Evolutionary conservation across 352 stramenopile genomes (phyloP).

Genomic region (Phytopythium helicoides): DNA sequence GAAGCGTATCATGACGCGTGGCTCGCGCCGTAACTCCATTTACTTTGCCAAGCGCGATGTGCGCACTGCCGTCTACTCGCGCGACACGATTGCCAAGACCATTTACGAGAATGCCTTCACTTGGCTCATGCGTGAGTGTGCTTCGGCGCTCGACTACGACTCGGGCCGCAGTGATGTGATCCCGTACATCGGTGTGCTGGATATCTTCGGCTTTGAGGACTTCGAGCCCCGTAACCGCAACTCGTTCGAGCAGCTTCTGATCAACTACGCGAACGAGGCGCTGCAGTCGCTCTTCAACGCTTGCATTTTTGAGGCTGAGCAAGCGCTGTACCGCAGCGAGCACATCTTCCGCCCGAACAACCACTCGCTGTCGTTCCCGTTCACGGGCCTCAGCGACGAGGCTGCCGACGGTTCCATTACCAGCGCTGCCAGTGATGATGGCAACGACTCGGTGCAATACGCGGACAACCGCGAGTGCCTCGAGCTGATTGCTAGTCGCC

Average conservation of each 20-base stretch:
- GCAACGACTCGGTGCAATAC: constrained; percentile 61
- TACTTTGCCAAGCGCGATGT: constrained; percentile 75
- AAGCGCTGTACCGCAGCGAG: constrained; percentile 80
- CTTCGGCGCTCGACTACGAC: constrained; percentile 75
- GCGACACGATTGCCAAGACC: constrained; percentile 88
- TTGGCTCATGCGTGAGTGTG: constrained; percentile 86
- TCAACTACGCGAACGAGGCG: constrained; percentile 93
- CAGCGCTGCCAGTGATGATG: constrained; percentile 13
- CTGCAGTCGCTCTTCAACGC: constrained; percentile 90
- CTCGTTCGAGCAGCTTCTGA: constrained; percentile 90
- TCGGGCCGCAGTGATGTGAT: constrained; percentile 76
- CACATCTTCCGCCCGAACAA: constrained; percentile 84
- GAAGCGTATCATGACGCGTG: constrained; percentile 79
- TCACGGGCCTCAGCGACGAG: constrained; percentile 20
- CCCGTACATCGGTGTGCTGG: constrained; percentile 90
- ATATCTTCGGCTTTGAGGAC: constrained; percentile 93
- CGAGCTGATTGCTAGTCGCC: constrained; percentile 78
- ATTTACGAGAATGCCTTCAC: constrained; percentile 90
- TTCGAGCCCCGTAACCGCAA: constrained; percentile 89
- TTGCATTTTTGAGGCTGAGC: constrained; percentile 84
- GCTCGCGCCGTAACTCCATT: constrained; percentile 70
- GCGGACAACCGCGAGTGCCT: constrained; percentile 87
- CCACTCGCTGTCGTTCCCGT: constrained; percentile 77
- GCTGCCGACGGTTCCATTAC: constrained; percentile 15
- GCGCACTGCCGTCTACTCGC: constrained; percentile 71